These are phyloP conservation scores for Styphnolobium japonicum DNA, from an alignment of 306 rosid genomes.

Conservation along the genomic window DNA sequence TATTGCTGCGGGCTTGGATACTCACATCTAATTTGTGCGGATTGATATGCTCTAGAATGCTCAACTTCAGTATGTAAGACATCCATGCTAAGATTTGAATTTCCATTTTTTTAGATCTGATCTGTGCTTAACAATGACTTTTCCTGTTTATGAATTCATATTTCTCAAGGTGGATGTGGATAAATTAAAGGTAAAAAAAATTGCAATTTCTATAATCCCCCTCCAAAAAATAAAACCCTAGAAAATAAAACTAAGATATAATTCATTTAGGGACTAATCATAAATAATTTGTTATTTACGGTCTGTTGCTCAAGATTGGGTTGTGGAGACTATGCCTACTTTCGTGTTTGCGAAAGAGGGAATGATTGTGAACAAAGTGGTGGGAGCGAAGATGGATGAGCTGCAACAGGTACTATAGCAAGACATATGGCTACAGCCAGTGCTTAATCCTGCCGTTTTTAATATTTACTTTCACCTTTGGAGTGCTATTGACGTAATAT, in stretches of 20 bases:
- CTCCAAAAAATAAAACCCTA: background rate
- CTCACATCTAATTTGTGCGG: too few relatives aligned
- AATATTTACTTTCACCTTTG: background rate
- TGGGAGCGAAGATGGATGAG: constrained; percentile 89
- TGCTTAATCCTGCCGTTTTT: constrained; percentile 40
- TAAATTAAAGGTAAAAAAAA: constrained; percentile 64
- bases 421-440: constrained; percentile 47
- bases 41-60: too few relatives aligned
- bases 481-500: background rate
- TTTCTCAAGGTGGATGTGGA: constrained; percentile 91
- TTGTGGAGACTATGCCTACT: constrained; percentile 96
- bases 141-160: too few relatives aligned
- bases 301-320: constrained; percentile 88
- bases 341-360: constrained; percentile 90
- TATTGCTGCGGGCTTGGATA: too few relatives aligned
- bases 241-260: background rate
- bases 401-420: constrained; percentile 61
- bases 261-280: background rate
- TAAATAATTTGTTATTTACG: constrained; percentile 27
- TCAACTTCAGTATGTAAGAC: too few relatives aligned
- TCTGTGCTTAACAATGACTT: too few relatives aligned
- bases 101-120: too few relatives aligned
- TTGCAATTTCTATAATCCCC: background rate
- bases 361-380: constrained; percentile 66
- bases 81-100: too few relatives aligned